Evolutionary conservation across 352 stramenopile genomes (phyloP).

Genomic region (Phytopythium delawarense): DNA sequence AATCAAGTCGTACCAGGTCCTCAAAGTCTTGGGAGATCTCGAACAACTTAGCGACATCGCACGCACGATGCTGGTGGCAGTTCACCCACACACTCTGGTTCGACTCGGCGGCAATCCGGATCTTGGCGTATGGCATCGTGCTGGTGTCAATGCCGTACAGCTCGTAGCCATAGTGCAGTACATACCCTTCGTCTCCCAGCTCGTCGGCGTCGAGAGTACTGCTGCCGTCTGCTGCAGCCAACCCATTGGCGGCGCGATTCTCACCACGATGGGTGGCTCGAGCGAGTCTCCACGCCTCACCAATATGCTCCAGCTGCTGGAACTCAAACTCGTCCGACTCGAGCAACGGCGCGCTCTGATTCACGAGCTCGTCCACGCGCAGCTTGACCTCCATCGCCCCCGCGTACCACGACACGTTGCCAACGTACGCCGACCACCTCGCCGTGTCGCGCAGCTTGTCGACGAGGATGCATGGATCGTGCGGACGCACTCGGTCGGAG

Average conservation of each 20-base stretch:
- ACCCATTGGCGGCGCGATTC: neutral
- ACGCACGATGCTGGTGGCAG: conserved; percentile 34
- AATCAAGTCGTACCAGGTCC: conserved; percentile 22
- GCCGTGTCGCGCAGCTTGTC: conserved; percentile 45
- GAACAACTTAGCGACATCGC: conserved; percentile 47
- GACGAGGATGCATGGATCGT: conserved; percentile 65
- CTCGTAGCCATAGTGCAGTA: conserved; percentile 59
- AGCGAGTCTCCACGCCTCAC: conserved; percentile 20
- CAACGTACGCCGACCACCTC: conserved; percentile 62
- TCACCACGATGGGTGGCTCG: conserved; percentile 13
- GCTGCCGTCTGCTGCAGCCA: neutral
- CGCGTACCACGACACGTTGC: conserved; percentile 66
- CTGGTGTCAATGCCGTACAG: conserved; percentile 64
- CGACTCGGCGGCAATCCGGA: conserved; percentile 45
- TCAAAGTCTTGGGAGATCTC: conserved; percentile 74
- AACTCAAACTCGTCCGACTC: conserved; percentile 11
- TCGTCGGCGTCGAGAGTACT: conserved; percentile 10
- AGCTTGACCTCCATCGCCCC: conserved; percentile 62
- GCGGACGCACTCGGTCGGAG: conserved; percentile 5
- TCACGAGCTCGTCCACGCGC: conserved; percentile 38
- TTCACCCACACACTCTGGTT: conserved; percentile 81
- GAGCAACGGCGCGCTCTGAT: conserved; percentile 22
- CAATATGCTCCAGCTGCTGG: conserved; percentile 25
- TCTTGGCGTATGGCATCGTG: conserved; percentile 28
- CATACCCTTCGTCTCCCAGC: conserved; percentile 42